phyloP scores from a whole-genome alignment of 192 early-diverging fungal genomes.

The Backusella circina region DNA sequence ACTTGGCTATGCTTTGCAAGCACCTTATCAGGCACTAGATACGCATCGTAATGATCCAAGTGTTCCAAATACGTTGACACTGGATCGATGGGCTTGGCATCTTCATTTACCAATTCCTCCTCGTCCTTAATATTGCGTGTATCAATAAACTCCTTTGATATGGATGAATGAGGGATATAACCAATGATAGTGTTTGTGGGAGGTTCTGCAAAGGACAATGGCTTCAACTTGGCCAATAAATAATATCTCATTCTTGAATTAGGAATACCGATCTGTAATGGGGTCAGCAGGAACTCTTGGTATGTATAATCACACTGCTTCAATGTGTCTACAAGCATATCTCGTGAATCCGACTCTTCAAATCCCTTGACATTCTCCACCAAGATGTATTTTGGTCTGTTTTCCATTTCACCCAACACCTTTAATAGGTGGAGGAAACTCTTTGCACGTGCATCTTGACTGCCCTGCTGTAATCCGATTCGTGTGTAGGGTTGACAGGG shows the following conservation, averaged over 20 bases:
- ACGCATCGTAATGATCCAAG: constrained; percentile 29
- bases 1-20: constrained; percentile 47
- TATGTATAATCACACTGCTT: constrained; percentile 51
- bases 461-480: constrained; percentile 66
- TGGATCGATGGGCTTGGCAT: constrained; percentile 5
- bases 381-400: constrained; percentile 60
- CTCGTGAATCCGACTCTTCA: constrained; percentile 60
- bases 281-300: constrained; percentile 74
- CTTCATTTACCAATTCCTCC: constrained; percentile 17
- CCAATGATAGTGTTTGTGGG: constrained; percentile 37
- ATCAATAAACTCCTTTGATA: constrained; percentile 37
- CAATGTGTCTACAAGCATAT: constrained; percentile 50
- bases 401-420: constrained; percentile 51
- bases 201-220: constrained; percentile 38
- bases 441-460: constrained; percentile 66
- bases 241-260: constrained; percentile 81
- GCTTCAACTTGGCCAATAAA: constrained; percentile 43
- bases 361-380: constrained; percentile 85
- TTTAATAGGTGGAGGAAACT: constrained; percentile 73
- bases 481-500: constrained; percentile 81
- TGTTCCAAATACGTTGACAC: constrained; percentile 19
- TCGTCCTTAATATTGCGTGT: constrained; percentile 13
- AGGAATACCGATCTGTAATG: constrained; percentile 70
- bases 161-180: constrained; percentile 32
- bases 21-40: constrained; percentile 47